These are phyloP conservation scores for Aspergillus versicolor DNA, from an alignment of 2,329 filamentous ascomycete genomes.

Conservation along the genomic window DNA sequence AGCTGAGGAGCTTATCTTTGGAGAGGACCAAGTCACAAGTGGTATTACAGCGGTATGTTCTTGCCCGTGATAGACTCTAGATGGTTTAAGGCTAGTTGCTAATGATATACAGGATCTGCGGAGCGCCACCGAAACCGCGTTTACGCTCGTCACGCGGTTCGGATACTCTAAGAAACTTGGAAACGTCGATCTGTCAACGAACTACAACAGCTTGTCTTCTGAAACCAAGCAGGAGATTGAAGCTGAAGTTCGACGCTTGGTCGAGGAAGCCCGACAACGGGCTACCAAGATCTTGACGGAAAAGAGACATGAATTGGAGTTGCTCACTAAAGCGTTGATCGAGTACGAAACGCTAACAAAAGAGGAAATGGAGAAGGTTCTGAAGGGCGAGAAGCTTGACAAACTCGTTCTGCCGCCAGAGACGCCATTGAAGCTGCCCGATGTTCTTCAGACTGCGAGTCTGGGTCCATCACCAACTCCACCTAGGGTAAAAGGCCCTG, in stretches of 20 bases:
- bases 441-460: conserved; percentile 37
- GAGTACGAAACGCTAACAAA: conserved; percentile 92
- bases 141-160: conserved; percentile 81
- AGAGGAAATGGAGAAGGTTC: conserved; percentile 85
- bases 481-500: conserved; percentile 19
- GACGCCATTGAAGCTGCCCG: conserved; percentile 67
- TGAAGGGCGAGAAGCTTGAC: conserved; percentile 78
- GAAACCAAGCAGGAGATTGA: conserved; percentile 88
- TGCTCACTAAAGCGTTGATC: conserved; percentile 82
- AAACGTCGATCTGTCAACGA: conserved; percentile 80
- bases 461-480: conserved; percentile 23
- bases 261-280: conserved; percentile 77
- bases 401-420: conserved; percentile 58
- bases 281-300: conserved; percentile 69
- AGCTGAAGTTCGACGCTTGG: conserved; percentile 76
- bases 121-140: conserved; percentile 76
- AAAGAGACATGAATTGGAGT: conserved; percentile 80
- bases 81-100: conserved; percentile 12
- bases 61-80: neutral
- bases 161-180: conserved; percentile 89
- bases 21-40: conserved; percentile 84
- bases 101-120: conserved; percentile 67
- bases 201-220: conserved; percentile 78
- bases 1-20: conserved; percentile 86
- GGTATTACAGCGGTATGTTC: conserved; percentile 73